Base-by-base conservation (phyloP, 2,329 filamentous ascomycete genomes). In the Alternaria gansuensis region DNA sequence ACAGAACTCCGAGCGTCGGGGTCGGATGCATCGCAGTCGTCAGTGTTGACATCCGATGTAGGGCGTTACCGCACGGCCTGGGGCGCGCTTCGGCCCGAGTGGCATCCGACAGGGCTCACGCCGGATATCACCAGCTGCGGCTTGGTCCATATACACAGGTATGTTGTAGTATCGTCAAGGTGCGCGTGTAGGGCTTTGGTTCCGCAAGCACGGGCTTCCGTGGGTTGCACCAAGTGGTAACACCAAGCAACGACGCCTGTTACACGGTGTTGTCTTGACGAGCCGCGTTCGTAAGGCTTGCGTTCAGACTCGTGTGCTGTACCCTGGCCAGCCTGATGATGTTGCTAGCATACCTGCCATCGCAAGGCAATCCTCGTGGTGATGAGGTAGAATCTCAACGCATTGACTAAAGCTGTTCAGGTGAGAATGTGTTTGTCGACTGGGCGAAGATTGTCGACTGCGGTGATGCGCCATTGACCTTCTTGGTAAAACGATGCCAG, bases 401-500 rank as follows among this genome's bases (percentile, higher is more conserved):
- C 10, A 36, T 4, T 23, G 17, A 44, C 40, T 59, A n/a, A 59
- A 29, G 11, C 49, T 8, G 39, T 17, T 26, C 44, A 77, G 74
- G 74, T n/a, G 62, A 76, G 9, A 83, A 83, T 58, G 67, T 76
- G 4, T 80, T 82, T 53, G 60, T 74, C 23, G 75, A 80, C 54
- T 84, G 83, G 79, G 81, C 82, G 0, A 82, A 80, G 58, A 78
- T 85, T 4, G 79, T 86, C 3, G 84, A 86, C 60, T 86, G 84
- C 59, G 84, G 84, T 33, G 83, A 85, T 70, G 83, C 80, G 5
- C 83, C 83, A 2, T 66, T 83, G 59, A 83, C 82, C 0, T 80
- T 80, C 57, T 65, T 86, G 57, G 82, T 78, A 58, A 64, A 62
- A 17, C 5, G 17, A 37, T 8, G 1, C 23, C 4, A 4, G n/a